Evolutionary conservation across 768 basidiomycete species (phyloP).

Genomic region (Leccinellum luteum): DNA sequence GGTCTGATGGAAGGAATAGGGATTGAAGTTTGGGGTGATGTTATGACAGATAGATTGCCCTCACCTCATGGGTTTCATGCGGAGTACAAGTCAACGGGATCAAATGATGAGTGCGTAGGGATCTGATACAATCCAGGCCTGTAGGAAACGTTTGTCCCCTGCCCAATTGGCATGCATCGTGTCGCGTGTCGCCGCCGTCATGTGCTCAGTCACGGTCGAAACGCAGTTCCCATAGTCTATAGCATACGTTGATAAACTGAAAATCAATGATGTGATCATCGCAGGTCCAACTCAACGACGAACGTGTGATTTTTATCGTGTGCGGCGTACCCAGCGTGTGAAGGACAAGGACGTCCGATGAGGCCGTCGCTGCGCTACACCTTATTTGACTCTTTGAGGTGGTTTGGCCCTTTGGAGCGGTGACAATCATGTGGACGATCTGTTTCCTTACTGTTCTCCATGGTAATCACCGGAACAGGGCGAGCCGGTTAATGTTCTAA

Average conservation of each 20-base stretch:
- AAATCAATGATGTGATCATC: not conserved
- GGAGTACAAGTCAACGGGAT: too few species aligned
- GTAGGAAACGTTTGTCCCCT: conserved; percentile 3
- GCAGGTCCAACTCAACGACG: not conserved
- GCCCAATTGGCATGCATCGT: not conserved
- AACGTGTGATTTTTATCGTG: not conserved
- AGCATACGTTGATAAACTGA: not conserved
- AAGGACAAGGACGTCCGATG: not conserved
- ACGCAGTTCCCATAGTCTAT: not conserved
- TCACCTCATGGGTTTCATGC: too few species aligned
- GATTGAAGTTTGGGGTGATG: not conserved
- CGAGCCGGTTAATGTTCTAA: not conserved
- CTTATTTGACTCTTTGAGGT: not conserved
- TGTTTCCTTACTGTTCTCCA: not conserved
- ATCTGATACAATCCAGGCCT: too few species aligned
- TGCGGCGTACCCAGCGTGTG: not conserved
- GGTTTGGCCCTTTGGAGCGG: not conserved
- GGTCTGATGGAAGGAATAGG: too few species aligned
- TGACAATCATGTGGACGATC: not conserved
- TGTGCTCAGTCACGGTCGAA: not conserved
- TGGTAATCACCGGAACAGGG: conserved; percentile 2
- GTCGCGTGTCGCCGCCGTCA: too few species aligned
- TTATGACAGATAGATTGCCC: not conserved
- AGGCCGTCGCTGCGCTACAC: not conserved
- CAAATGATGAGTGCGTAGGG: too few species aligned